Evolutionary conservation across 441 rosid genomes (phyloP).

Genomic region (Populus hybrid): DNA sequence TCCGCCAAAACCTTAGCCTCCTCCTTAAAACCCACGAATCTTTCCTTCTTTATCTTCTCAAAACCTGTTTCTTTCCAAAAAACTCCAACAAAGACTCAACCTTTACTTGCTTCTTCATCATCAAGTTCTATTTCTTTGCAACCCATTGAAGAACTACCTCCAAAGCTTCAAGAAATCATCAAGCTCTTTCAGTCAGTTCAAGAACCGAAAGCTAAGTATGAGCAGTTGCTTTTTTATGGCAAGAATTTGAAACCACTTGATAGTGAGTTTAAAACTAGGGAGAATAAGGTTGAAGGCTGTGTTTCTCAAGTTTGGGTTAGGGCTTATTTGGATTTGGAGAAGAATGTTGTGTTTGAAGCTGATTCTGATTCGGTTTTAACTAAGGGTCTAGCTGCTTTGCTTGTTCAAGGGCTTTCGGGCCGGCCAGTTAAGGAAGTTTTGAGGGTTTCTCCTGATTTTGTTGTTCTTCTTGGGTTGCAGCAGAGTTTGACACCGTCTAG

Average conservation of each 20-base stretch:
- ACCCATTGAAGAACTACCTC: too few relatives aligned
- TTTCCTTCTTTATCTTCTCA: conserved; percentile 23
- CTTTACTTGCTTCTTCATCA: conserved; percentile 20
- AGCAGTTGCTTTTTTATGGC: conserved; percentile 36
- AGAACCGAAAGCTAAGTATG: conserved; percentile 71
- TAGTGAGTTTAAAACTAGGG: too few relatives aligned
- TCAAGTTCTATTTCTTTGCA: too few relatives aligned
- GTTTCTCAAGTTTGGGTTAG: too few relatives aligned
- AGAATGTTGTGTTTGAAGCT: too few relatives aligned
- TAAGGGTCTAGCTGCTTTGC: too few relatives aligned
- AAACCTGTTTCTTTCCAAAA: conserved; percentile 49
- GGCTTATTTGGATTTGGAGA: too few relatives aligned
- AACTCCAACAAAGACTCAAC: conserved; percentile 19
- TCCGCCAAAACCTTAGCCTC: conserved; percentile 2
- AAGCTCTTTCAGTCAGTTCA: conserved; percentile 59
- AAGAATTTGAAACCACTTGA: too few relatives aligned
- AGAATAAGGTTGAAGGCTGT: too few relatives aligned
- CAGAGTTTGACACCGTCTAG: conserved; percentile 82
- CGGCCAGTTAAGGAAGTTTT: conserved; percentile 55
- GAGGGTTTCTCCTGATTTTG: conserved; percentile 74
- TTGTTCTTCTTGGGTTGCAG: conserved; percentile 68
- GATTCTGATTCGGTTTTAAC: too few relatives aligned
- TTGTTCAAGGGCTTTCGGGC: too few relatives aligned
- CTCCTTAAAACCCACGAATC: conserved; percentile 22
- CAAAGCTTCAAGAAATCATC: conserved; percentile 40